Base-by-base conservation (phyloP, 2,329 filamentous ascomycete species). In the Samsoniella hepiali region DNA sequence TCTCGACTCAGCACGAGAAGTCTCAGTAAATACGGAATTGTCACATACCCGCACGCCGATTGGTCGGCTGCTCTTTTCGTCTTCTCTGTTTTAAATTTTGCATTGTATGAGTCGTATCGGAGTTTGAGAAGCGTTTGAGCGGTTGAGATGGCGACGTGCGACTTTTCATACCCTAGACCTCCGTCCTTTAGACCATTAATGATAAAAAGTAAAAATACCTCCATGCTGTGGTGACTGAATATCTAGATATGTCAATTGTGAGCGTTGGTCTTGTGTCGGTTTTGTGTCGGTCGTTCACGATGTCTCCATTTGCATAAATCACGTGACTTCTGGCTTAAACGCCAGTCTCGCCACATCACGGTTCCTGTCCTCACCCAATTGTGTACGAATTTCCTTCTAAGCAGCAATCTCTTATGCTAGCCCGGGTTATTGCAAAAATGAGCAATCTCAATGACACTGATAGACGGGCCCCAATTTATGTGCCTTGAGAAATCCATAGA, bases 1-100 rank as follows among this genome's bases (percentile, higher is more conserved):
- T 95, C 69, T 94, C 91, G 62, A 95, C 90, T 66, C 91, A 95
- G 80, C 92, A 96, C 82, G 91, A 96, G 83, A 94, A 93, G 84
- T 90, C 87, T 69, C 82, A 87, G 78, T 93, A 89, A 76, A 75
- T 73, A 70, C 65, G 70, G 59, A 56, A 54, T 69, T 71, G 68
- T 70, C 73, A 75, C 74, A 77, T 78, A 77, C 73, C 75, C 74
- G 73, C 71, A 70, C 63, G 70, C 69, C 69, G 42, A 56, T 40
- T 67, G 72, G 72, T 69, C 65, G 69, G 72, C 70, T 73, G 73
- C 68, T 69, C 71, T 72, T 74, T 76, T 77, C 72, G 69, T 71
- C 69, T 77, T 77, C 70, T 70, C 68, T 69, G 67, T 75, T 77
- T 73, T 70, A 53, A 76, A 76, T 75, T 76, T 76, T 76, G 71